A percentile compares a stretch with the other conserved stretches of the same genome.
These are phyloP conservation scores for Nematodospora valgi DNA, from an alignment of 805 yeast genomes.

Conservation along the genomic window DNA sequence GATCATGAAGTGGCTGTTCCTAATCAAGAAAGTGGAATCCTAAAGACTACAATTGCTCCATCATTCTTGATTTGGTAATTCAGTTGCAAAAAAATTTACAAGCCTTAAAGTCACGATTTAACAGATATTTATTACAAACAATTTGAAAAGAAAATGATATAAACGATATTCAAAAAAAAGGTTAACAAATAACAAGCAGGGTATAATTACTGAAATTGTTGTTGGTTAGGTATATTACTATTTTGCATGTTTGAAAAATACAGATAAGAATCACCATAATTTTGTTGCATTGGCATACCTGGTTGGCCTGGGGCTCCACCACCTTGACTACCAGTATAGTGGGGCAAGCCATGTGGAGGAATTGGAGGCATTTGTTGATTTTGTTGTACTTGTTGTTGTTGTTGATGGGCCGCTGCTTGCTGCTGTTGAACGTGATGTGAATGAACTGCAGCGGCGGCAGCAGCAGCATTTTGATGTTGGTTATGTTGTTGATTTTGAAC, in stretches of 20 bases:
- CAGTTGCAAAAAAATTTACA: constrained; percentile 2
- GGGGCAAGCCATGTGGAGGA: constrained; percentile 8
- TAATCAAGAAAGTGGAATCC: too few relatives aligned
- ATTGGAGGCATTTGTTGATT: constrained; percentile 8
- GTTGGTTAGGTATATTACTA: constrained; percentile 45
- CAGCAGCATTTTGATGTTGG: constrained; percentile 18
- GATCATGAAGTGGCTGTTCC: too few relatives aligned
- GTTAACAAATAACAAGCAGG: not conserved
- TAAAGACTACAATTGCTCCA: too few relatives aligned
- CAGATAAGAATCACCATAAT: constrained; percentile 55
- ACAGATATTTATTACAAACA: too few relatives aligned
- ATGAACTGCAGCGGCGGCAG: constrained; percentile 16
- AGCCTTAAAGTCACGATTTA: too few relatives aligned
- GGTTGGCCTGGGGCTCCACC: constrained; percentile 24
- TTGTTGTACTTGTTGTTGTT: not conserved
- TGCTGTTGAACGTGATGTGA: constrained; percentile 24
- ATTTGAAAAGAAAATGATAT: too few relatives aligned
- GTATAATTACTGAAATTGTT: constrained; percentile 47
- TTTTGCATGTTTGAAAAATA: constrained; percentile 57
- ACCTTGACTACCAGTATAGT: constrained; percentile 17
- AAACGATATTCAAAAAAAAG: too few relatives aligned
- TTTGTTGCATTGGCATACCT: constrained; percentile 35
- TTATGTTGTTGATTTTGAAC: constrained; percentile 16
- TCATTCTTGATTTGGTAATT: constrained; percentile 1
- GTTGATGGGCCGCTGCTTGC: constrained; percentile 20